Base-by-base conservation (phyloP, 2,329 filamentous ascomycete species). In the Thelonectria discophora region DNA sequence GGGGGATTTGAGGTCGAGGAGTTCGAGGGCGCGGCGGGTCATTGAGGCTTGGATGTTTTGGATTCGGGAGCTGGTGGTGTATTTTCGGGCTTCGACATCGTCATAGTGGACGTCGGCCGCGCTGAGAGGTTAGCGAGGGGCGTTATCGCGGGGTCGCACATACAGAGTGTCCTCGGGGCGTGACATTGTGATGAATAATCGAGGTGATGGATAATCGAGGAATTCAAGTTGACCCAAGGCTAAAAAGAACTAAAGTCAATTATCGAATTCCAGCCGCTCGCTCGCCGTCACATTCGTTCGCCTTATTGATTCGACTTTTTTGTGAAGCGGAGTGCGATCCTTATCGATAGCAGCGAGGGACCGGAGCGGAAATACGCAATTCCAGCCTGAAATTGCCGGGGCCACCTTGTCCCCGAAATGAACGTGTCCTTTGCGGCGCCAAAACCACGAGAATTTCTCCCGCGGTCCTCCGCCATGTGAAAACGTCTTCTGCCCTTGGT, bases 71-170 rank as follows among this genome's bases (percentile, higher is more conserved):
- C 89, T 94, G 5, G 94, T 97, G 9, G 95, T 98, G 83, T 99
- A 99, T 84, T 98, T 98, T 76, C 92, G 90, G 32, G 95, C 94
- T 83, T 97, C 94, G 77, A 85, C 84, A 81, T 98, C 94, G 83
- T 97, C 90, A 85, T 99, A 99, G 83, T 97, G 96, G 75, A 98
- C 90, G 80, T 99, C 95, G 67, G 95, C 94, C 52, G 94, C 92
- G 75, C 93, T 96, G 76, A 55, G 58, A 39, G 64, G 62, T 70
- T 68, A 74, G 62, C 58, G 76, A 72, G 67, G 58, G 54, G 61
- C 58, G 56, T 62, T 55, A 57, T 56, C 70, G 63, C 62, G 58
- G 66, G 67, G 63, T 52, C 60, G 55, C 32, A 72, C 86, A 73
- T 84, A 95, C 92, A 98, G 88, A 68, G 88, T 91, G 81, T 99